Base-by-base conservation (phyloP, 306 rosid genomes). In the Heteromeles arbutifolia region DNA sequence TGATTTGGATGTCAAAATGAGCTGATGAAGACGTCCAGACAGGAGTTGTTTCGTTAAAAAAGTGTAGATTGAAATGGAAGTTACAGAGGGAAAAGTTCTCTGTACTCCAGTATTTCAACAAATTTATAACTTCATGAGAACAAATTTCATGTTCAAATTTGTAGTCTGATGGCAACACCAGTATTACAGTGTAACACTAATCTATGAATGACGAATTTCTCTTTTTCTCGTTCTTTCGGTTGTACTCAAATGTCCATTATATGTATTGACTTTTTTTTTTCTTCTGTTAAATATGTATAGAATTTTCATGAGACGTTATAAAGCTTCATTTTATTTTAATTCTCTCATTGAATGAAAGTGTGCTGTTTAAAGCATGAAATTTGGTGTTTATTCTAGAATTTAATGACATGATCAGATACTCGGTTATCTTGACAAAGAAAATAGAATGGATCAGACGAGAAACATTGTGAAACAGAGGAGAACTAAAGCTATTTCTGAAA, bases 401-500 rank as follows among this genome's bases (percentile, higher is more conserved):
- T 75, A 43, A 52, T 72, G 62, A n/a, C 59, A 50, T 37, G 58
- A 62, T 65, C 74, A 87, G 91, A 84, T 79, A 32, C 34, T 65
- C 62, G 91, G 78, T 63, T 69, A 57, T 85, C 71, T 71, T 78
- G 72, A 54, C 59, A 53, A 82, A 69, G 89, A 85, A 81, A 85
- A 75, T 68, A 79, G 80, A 76, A 18, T 64, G 79, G 85, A 81
- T 79, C 88, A 78, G 75, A 84, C 39, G 79, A 83, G 86, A 66
- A 74, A 82, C 75, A 75, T 31, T 69, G 52, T 50, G 48, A 70
- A 77, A 50, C 57, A 39, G 65, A 80, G 80, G 74, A 77, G 71
- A 81, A 80, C 79, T 56, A 78, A 75, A 70, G 83, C 64, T 79
- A 45, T 4, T 29, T 65, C 81, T 37, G 79, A 77, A 67, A 81